Conservation (phyloP, 2,329 filamentous ascomycete genomes). For the Pyricularia grisea region DNA sequence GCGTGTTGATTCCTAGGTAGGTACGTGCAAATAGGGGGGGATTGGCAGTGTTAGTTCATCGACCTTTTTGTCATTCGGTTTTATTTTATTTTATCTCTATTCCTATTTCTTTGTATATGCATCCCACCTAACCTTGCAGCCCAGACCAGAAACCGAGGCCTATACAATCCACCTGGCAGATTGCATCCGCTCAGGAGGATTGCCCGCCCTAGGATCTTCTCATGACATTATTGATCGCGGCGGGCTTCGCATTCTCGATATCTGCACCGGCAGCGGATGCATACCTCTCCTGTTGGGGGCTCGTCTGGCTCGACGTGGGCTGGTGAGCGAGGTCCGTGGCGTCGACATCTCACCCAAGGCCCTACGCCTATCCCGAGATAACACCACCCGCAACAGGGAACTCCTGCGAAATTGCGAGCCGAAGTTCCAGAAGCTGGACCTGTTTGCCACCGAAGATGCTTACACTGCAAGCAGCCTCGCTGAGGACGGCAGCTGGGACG, state of each 20-base stretch:
- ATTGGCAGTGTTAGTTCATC: not conserved
- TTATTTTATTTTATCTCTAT: not conserved
- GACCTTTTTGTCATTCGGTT: not conserved
- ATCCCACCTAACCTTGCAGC: not conserved
- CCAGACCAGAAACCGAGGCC: slow-evolving; percentile 59
- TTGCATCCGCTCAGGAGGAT: slow-evolving; percentile 21
- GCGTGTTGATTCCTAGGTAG: slow-evolving; percentile 81
- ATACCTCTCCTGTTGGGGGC: slow-evolving; percentile 69
- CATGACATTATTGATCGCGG: not conserved
- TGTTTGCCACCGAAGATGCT: slow-evolving; percentile 11
- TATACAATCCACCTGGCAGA: slow-evolving; percentile 49
- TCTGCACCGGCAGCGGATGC: slow-evolving; percentile 88
- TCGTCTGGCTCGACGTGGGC: slow-evolving; percentile 27
- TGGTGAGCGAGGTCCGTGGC: slow-evolving; percentile 46
- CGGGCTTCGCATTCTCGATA: slow-evolving; percentile 59
- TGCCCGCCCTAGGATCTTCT: slow-evolving; percentile 5
- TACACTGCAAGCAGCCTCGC: not conserved
- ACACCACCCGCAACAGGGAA: slow-evolving; percentile 45
- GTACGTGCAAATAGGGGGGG: slow-evolving; percentile 22
- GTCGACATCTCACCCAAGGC: slow-evolving; percentile 65
- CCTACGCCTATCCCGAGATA: slow-evolving; percentile 54
- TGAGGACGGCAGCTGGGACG: slow-evolving; percentile 32
- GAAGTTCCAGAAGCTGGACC: slow-evolving; percentile 3
- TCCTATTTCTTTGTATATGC: not conserved
- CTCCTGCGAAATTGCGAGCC: slow-evolving; percentile 12